Evolutionary conservation across 352 stramenopile genomes (phyloP), one percentile per base, ranked within the genome.

Genomic region (Globisporangium spinosum): DNA sequence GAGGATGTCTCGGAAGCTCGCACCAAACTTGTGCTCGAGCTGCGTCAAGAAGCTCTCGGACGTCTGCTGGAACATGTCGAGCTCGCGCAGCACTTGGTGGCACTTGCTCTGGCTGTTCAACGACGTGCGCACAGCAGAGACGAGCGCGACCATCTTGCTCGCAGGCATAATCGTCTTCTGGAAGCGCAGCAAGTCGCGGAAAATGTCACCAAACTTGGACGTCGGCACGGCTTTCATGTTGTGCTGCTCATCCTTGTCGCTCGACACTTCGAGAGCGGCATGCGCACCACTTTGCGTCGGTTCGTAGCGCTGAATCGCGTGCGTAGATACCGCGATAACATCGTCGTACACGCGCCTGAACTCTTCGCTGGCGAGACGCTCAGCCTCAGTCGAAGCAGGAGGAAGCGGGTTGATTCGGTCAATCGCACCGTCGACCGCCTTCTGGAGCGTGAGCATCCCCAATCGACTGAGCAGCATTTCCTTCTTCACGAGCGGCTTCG

Each of bases 401-500:
- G 83, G 77, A 3, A 75, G 77, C 51, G 84, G 79, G 35, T 80
- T 82, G 0, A 90, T 65, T 22, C 85, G 75, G 10, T 88, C 62
- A 43, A 93, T 86, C 1, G 84, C 85, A 65, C 74, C 72, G 64
- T 87, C 81, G 10, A 82, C 80, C 2, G 83, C 74, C 17, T 83
- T 70, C 35, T 92, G 79, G 38, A 94, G 74, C 4, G 87, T 89
- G 0, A 83, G 58, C 74, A 88, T 85, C 6, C 85, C 75, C 22
- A 99, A 74, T 9, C 93, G 89, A 62, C 86, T 88, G 68, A 98
- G 76, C 25, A 99, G 74, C 55, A 98, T 85, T 17, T 97, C 82
- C 55, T 98, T 95, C 73, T 99, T 98, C 22, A 98, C 89, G 1
- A 97, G 72, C 23, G 97, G 96, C 72, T 97, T 97, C 66, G 83